These are phyloP conservation scores for Naematelia aurantialba DNA, from an alignment of 768 basidiomycete species.

Conservation along the genomic window DNA sequence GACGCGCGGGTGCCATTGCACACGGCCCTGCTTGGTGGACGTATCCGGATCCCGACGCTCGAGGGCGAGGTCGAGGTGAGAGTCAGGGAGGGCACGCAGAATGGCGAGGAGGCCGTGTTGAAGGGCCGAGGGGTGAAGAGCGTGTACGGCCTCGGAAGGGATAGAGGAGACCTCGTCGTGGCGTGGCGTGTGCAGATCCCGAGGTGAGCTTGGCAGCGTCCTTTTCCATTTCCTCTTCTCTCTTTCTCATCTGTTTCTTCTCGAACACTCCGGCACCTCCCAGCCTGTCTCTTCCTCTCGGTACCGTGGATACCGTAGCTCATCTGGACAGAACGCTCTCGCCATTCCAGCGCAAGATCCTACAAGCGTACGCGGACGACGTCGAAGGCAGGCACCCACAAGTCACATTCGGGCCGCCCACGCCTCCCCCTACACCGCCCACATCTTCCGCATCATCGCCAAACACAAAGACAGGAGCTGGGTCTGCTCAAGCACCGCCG, in stretches of 20 bases:
- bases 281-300: too few species aligned
- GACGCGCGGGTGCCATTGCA: slow-evolving; percentile 86
- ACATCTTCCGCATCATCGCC: neutral
- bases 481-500: too few species aligned
- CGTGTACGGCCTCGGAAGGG: slow-evolving; percentile 32
- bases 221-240: too few species aligned
- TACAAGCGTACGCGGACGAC: slow-evolving; percentile 88
- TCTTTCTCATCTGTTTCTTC: too few species aligned
- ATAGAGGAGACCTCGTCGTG: slow-evolving; percentile 73
- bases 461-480: slow-evolving; percentile 12
- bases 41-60: slow-evolving; percentile 84
- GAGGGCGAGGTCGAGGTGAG: slow-evolving; percentile 94
- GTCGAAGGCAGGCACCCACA: slow-evolving; percentile 64
- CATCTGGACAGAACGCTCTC: slow-evolving; percentile 65
- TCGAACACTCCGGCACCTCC: too few species aligned
- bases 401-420: slow-evolving; percentile 31
- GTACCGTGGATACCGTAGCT: slow-evolving; percentile 3
- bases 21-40: slow-evolving; percentile 85
- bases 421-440: neutral
- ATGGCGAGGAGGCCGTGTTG: slow-evolving; percentile 93
- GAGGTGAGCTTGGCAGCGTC: slow-evolving; percentile 62
- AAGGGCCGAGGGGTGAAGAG: slow-evolving; percentile 72
- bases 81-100: slow-evolving; percentile 87
- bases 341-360: slow-evolving; percentile 73
- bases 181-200: slow-evolving; percentile 83